A percentile compares a stretch with the other conserved stretches of the same genome.
phyloP scores from a whole-genome alignment of 768 basidiomycete species.

The Cantharellus anzutake region DNA sequence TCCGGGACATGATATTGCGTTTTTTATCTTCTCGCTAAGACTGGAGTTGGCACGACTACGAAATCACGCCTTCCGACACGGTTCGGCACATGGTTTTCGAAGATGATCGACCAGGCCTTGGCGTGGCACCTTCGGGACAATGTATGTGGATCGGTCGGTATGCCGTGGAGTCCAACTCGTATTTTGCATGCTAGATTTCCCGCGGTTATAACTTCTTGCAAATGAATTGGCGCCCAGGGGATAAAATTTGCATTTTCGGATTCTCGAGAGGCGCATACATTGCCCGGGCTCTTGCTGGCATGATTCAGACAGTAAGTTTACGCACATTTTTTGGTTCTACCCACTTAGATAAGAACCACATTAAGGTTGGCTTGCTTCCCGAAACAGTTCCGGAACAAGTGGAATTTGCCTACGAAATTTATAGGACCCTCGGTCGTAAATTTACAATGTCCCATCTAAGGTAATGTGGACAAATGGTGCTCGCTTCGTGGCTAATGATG shows the following conservation, averaged over 20 bases:
- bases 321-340: background rate
- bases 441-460: background rate
- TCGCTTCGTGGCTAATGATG: background rate
- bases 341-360: background rate
- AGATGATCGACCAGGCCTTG: slow-evolving; percentile 2
- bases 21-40: no score
- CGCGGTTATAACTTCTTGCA: slow-evolving; percentile 57
- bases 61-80: background rate
- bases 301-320: background rate
- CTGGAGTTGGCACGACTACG: no score
- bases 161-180: background rate
- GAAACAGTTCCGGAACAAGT: slow-evolving; percentile 8
- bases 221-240: slow-evolving; percentile 53
- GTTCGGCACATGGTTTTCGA: background rate
- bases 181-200: background rate
- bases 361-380: slow-evolving; percentile 11
- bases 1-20: no score
- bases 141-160: slow-evolving; percentile 1
- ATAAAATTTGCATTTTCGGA: slow-evolving; percentile 6
- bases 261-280: slow-evolving; percentile 9
- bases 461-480: background rate
- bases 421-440: background rate
- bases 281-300: slow-evolving; percentile 8
- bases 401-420: background rate
- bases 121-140: slow-evolving; percentile 8